Evolutionary conservation across 1,284 basidiomycete species (phyloP).

Genomic region (Tilletia horrida): DNA sequence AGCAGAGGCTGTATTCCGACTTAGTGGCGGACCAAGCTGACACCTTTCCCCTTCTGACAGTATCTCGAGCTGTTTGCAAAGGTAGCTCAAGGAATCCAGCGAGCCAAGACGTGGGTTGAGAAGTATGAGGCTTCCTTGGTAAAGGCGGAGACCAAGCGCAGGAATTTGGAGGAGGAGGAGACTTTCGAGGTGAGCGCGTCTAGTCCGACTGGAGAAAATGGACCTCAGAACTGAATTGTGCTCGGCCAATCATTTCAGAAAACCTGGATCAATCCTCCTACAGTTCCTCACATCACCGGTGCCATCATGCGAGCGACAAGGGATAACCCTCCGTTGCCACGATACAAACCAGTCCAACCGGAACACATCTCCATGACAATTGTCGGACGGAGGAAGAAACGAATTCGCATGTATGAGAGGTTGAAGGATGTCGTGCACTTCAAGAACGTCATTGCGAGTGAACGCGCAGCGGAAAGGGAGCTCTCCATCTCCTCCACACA

Average conservation of each 20-base stretch:
- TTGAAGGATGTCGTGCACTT: slow-evolving; percentile 10
- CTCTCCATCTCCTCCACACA: too few relatives aligned
- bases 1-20: neutral
- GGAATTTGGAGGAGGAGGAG: slow-evolving; percentile 3
- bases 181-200: neutral
- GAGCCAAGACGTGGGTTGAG: slow-evolving; percentile 10
- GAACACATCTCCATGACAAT: slow-evolving; percentile 49
- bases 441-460: neutral
- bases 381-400: slow-evolving; percentile 26
- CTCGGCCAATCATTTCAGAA: slow-evolving; percentile 20
- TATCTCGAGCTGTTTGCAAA: too few relatives aligned
- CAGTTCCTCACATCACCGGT: slow-evolving; percentile 41
- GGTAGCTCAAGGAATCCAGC: slow-evolving; percentile 1
- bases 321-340: slow-evolving; percentile 45
- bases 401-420: neutral
- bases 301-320: slow-evolving; percentile 44
- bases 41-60: too few relatives aligned
- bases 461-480: neutral
- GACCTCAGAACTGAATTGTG: neutral
- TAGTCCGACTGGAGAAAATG: neutral
- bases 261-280: slow-evolving; percentile 26
- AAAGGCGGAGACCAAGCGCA: neutral
- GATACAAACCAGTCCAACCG: slow-evolving; percentile 52
- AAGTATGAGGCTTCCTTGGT: neutral
- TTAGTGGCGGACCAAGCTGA: too few relatives aligned